Base-by-base conservation (phyloP, 2,329 filamentous ascomycete genomes). In the Diaporthe australafricana region DNA sequence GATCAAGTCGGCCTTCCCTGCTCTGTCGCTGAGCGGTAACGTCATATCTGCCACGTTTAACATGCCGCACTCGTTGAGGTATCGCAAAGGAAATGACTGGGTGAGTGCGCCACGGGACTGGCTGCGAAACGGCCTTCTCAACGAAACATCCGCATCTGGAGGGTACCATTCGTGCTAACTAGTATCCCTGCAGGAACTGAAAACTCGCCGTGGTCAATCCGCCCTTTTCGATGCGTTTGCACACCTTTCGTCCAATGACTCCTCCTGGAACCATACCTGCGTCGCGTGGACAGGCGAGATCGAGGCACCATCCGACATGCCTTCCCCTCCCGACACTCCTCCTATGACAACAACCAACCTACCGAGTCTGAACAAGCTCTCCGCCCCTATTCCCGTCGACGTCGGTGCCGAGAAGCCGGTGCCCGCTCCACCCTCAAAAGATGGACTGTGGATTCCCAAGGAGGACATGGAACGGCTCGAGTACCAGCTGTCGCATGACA, bases 221-320 rank as follows among this genome's bases (percentile, higher is more conserved):
- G 95, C 96, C 20, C 88, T 98, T 42, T 97, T 97, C 83, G 95
- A 98, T 81, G 95, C 95, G 12, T 95, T 98, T 78, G 90, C 92
- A 70, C 92, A 97, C 82, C 90, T 98, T 55, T 94, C 95, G 4
- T 97, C 95, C n/a, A 87, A 92, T 70, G 88, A 93, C 53, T 92
- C 92, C 2, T 91, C 92, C 25, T 98, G 95, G 95, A 94, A 95
- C 77, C 96, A 98, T 83, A 96, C 92, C 0, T 89, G 98, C 7
- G 93, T 98, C 68, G 95, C 94, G 56, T 98, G 96, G 96, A 98
- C 96, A 3, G 96, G 96, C 72, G 96, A 98, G 81, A 92, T 96
- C 72, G 89, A 91, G 71, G 63, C 70, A n/a, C 84, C 82, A 5
- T 74, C 79, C 50, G 85, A 88, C 55, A 78, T 81, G 25, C 75